phyloP scores from a whole-genome alignment of 2,329 filamentous ascomycete genomes.

The Cladobotryum mycophilum region DNA sequence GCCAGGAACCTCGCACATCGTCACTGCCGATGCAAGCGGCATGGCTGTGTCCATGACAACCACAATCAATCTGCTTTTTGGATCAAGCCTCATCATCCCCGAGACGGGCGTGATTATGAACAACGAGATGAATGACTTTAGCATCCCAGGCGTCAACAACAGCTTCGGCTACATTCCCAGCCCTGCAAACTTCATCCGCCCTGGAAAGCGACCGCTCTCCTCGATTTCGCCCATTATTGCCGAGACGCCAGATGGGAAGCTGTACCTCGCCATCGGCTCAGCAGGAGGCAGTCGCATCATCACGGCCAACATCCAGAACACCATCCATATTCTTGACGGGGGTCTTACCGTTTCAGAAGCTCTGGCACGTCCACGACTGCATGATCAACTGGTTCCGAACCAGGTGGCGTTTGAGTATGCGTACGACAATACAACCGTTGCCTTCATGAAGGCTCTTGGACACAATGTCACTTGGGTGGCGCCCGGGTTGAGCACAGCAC shows the following conservation, averaged over 20 bases:
- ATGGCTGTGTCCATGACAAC: conserved; percentile 72
- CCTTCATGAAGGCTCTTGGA: conserved; percentile 57
- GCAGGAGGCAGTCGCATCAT: conserved; percentile 83
- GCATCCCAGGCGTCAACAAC: conserved; percentile 64
- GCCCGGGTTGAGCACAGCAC: conserved; percentile 61
- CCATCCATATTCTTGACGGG: conserved; percentile 68
- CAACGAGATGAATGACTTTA: conserved; percentile 65
- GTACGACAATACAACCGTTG: conserved; percentile 64
- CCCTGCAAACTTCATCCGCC: conserved; percentile 66
- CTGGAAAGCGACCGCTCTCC: conserved; percentile 71
- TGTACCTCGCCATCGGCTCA: conserved; percentile 69
- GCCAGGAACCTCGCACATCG: conserved; percentile 62
- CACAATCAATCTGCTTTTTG: conserved; percentile 76
- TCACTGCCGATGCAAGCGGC: conserved; percentile 62
- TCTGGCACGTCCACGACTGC: conserved; percentile 62
- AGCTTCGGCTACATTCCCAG: conserved; percentile 72
- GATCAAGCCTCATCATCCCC: conserved; percentile 67
- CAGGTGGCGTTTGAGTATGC: conserved; percentile 62
- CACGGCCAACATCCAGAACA: conserved; percentile 71
- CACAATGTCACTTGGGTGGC: conserved; percentile 71
- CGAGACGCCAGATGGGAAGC: conserved; percentile 58
- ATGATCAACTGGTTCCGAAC: conserved; percentile 76
- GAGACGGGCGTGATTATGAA: conserved; percentile 76
- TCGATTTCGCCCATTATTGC: conserved; percentile 74
- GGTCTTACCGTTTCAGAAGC: conserved; percentile 55